Evolutionary conservation across 345 rosid genomes (phyloP).

Genomic region (Camelina neglecta): DNA sequence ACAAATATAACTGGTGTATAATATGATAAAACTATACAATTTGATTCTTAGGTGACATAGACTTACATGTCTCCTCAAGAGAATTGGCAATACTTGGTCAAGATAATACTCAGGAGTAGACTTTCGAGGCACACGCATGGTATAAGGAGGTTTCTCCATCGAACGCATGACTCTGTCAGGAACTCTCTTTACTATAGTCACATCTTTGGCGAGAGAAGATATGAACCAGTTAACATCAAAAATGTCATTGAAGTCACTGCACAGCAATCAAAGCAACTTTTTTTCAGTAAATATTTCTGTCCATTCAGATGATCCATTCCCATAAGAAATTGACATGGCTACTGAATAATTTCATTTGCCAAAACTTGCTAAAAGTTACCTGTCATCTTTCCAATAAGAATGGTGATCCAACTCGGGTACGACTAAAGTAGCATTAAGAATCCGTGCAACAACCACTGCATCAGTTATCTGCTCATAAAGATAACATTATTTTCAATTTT

Average conservation of each 20-base stretch:
- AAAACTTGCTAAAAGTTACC: slow-evolving; percentile 51
- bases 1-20: not conserved
- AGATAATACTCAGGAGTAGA: slow-evolving; percentile 91
- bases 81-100: slow-evolving; percentile 91
- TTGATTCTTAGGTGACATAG: slow-evolving; percentile 21
- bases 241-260: slow-evolving; percentile 91
- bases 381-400: slow-evolving; percentile 96
- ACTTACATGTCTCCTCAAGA: slow-evolving; percentile 81
- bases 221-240: slow-evolving; percentile 96
- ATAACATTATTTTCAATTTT: slow-evolving; percentile 18
- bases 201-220: slow-evolving; percentile 84
- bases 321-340: not conserved
- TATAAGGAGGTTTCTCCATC: slow-evolving; percentile 97
- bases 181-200: slow-evolving; percentile 90
- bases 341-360: not conserved
- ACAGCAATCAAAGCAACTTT: slow-evolving; percentile 28
- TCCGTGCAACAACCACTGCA: slow-evolving; percentile 94
- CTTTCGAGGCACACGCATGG: slow-evolving; percentile 97
- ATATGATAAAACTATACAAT: slow-evolving; percentile 4
- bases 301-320: not conserved
- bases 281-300: slow-evolving; percentile 12
- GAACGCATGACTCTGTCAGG: slow-evolving; percentile 92
- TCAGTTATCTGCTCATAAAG: slow-evolving; percentile 75
- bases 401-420: slow-evolving; percentile 97
- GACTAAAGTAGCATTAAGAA: slow-evolving; percentile 94